Evolutionary conservation across 306 rosid genomes (phyloP), one percentile per base, ranked within the genome.

Genomic region (Quercus dentata): DNA sequence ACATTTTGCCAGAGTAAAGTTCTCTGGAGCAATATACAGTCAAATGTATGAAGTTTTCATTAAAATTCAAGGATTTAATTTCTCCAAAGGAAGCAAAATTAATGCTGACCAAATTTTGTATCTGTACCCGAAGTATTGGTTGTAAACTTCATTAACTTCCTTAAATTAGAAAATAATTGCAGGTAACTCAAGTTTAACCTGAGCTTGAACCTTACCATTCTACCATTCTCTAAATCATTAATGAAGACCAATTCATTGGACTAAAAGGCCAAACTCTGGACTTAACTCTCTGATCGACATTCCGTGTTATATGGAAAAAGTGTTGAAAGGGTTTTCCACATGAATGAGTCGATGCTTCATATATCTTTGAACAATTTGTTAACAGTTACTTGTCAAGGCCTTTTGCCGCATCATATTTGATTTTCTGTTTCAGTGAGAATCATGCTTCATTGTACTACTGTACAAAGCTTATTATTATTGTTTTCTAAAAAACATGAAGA

Each of bases 311-410:
- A 3, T 9, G 28, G 23, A 52, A 72, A 14, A 28, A 35, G 51
- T 31, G 49, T 55, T 73, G 23, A 73, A 2, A 51, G 21, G 31
- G 21, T 73, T 2, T 19, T 56, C 51, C n/a, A 30, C 25, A 28
- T 56, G 67, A 11, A 56, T 69, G 69, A 69, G 57, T 69, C 31
- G 2, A 25, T 64, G 70, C 75, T 55, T 72, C 75, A 28, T 73
- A 49, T 72, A 33, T 63, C 70, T 64, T 6, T 17, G 68, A 19
- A 59, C 64, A 52, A 56, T 38, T 51, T 21, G 28, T 68, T 6
- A 69, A 57, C 49, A 23, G 56, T 70, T 71, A 30, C 70, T 59
- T 71, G 5, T 62, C 28, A 10, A 56, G 65, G 56, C 19, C 51
- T 70, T 76, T 76, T 23, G 28, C 64, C 5, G 27, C 55, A 6